These are phyloP conservation scores for Rhododendron simsii DNA, from an alignment of 148 eudicot species.

Conservation along the genomic window DNA sequence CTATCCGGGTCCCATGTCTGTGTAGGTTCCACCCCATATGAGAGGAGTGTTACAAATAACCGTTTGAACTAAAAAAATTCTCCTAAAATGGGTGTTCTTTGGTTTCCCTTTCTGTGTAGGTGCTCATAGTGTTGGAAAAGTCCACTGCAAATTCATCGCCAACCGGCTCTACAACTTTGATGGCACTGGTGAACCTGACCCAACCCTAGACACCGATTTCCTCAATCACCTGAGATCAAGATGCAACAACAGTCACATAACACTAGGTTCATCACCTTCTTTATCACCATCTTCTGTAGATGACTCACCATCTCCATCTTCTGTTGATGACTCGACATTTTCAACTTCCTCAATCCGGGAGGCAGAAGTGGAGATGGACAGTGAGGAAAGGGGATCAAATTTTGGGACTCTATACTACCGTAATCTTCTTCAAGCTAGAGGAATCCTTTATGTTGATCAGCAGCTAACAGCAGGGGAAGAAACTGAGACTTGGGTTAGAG, in stretches of 20 bases:
- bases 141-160: slow-evolving; percentile 46
- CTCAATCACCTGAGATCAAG: slow-evolving; percentile 31
- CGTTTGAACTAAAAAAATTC: neutral
- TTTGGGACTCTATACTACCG: slow-evolving; percentile 53
- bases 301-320: slow-evolving; percentile 6
- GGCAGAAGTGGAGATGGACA: slow-evolving; percentile 37
- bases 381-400: slow-evolving; percentile 33
- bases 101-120: neutral
- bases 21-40: neutral
- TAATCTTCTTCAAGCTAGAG: slow-evolving; percentile 44
- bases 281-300: neutral
- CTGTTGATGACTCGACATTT: neutral
- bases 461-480: slow-evolving; percentile 51
- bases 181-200: slow-evolving; percentile 25
- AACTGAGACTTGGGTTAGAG: slow-evolving; percentile 49
- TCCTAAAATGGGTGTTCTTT: neutral
- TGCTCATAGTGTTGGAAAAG: slow-evolving; percentile 34
- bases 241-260: slow-evolving; percentile 25
- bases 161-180: slow-evolving; percentile 35
- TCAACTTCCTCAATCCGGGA: slow-evolving; percentile 13
- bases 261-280: slow-evolving; percentile 3
- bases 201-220: slow-evolving; percentile 31
- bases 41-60: too few species aligned
- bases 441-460: slow-evolving; percentile 54
- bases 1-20: neutral